Evolutionary conservation across 169 alveolate species (phyloP), one percentile per base, ranked within the genome.

Genomic region (Plasmodium relictum): DNA sequence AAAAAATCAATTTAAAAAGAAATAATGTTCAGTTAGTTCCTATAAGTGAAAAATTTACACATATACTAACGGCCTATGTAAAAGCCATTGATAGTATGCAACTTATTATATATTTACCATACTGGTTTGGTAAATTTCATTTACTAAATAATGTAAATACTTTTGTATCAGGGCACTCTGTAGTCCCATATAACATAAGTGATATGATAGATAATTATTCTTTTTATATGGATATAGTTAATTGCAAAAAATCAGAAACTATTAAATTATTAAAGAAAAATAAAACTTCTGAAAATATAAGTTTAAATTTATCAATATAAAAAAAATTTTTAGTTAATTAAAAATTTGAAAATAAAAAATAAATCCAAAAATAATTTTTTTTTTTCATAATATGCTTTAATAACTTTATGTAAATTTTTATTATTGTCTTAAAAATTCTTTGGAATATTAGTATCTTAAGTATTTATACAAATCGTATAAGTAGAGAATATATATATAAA

Each of bases 71-170:
- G 63, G 89, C 78, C 1, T 78, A 78, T 42, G 70, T 58, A 20
- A 78, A 65, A 9, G 42, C 63, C 8, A 78, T 78, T 31, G 71
- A 78, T 41, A 50, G 65, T 63, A 48, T 78, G 80, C 44, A 44
- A 16, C 89, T 78, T 69, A 78, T 78, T 16, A 78, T 78, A 45
- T 78, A 78, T 78, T 69, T 78, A 8, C 89, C 89, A 10, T 66
- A 63, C 16, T 78, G 78, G 76, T 78, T 78, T 63, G 39, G 0
- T 6, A n/a, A 78, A 2, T 78, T 63, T n/a, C 70, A 78, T 48
- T 26, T 78, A n/a, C 80, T 78, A 48, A 48, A 59, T 10, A 63
- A 44, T 31, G 89, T 78, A 8, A 56, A 78, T n/a, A 78, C 89
- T 8, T 78, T 78, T 65, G 89, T 78, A 12, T 54, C 78, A 6